These are phyloP conservation scores for Calycina herbarum DNA, from an alignment of 2,329 filamentous ascomycete species.

Conservation along the genomic window DNA sequence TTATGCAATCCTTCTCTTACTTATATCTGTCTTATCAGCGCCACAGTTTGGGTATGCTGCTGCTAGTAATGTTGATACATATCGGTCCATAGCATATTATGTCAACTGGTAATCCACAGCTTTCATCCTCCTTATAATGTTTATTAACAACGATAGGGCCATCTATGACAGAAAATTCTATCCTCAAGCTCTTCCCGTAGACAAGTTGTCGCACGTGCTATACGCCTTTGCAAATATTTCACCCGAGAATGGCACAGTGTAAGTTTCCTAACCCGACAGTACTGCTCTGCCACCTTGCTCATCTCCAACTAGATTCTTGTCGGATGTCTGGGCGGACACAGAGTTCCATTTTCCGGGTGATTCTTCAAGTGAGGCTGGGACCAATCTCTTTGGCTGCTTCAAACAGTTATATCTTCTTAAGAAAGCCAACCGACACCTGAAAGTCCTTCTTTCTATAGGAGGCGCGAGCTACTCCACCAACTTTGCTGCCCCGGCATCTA, in stretches of 20 bases:
- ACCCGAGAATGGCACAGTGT: slow-evolving; percentile 75
- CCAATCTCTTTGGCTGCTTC: slow-evolving; percentile 72
- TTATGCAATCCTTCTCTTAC: neutral
- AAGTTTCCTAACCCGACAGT: slow-evolving; percentile 20
- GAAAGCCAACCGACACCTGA: slow-evolving; percentile 72
- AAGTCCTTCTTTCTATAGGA: slow-evolving; percentile 75
- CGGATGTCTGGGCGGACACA: slow-evolving; percentile 20
- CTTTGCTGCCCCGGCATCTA: slow-evolving; percentile 67
- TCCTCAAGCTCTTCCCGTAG: slow-evolving; percentile 76
- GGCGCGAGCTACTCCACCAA: slow-evolving; percentile 79
- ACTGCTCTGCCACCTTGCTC: slow-evolving; percentile 4
- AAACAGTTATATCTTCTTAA: slow-evolving; percentile 80
- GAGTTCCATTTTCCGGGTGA: slow-evolving; percentile 70
- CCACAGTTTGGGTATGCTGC: neutral
- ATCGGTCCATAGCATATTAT: slow-evolving; percentile 11
- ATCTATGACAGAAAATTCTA: slow-evolving; percentile 81
- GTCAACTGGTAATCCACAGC: slow-evolving; percentile 12
- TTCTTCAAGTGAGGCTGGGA: slow-evolving; percentile 64
- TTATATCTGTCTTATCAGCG: neutral
- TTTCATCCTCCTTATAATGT: neutral
- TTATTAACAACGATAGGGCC: neutral
- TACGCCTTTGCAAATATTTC: slow-evolving; percentile 87
- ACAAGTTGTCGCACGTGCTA: slow-evolving; percentile 81
- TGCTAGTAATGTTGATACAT: neutral
- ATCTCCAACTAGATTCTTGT: slow-evolving; percentile 12